Base-by-base conservation (phyloP, 805 yeast species). In the Dipodascus geniculatus region DNA sequence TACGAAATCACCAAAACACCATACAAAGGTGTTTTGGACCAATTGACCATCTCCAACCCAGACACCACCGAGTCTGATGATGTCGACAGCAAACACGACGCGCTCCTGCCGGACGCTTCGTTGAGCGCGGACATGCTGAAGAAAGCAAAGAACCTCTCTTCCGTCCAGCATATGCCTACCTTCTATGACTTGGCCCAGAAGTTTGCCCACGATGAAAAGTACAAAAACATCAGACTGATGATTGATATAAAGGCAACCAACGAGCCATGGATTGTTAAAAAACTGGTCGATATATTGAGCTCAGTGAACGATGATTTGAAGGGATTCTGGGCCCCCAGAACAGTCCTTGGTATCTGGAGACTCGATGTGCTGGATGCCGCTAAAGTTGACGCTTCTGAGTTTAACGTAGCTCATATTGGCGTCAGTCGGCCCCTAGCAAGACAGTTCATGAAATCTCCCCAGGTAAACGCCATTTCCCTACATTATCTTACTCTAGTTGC, bases 401-500 rank as follows among this genome's bases (percentile, higher is more conserved):
- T 70, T 4, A 65, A 67, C 1, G 66, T 69, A 14, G 55, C 66
- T 24, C 68, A 65, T 53, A 68, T 69, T 50, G 76, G 75, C 48
- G 70, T 76, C 23, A 58, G 66, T 48, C 57, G 68, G 48, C 57
- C 73, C 17, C 60, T 67, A 42, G 68, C 72, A 6, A 60, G 68
- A 50, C 56, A 51, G 52, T 67, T 71, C 54, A 58, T 71, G 58
- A 58, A 63, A 19, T 78, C 78, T 60, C 73, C 72, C 60, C 80
- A 78, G 65, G 72, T 82, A 52, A 71, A 73, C 24, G 85, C 82
- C 31, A 76, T 83, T 47, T 82, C 88, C 51, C 68, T 71, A 61
- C 74, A 56, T 42, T 62, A 60, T 24, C 54, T 61, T 28, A 62
- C 71, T 74, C 61, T 74, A 78, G 19, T n/a, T 22, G 63, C 72